Percentiles rank a stretch among this genome's conserved stretches.
These are phyloP conservation scores for Oehlia diaphana DNA, from an alignment of 192 early-diverging fungal species.

Conservation along the genomic window DNA sequence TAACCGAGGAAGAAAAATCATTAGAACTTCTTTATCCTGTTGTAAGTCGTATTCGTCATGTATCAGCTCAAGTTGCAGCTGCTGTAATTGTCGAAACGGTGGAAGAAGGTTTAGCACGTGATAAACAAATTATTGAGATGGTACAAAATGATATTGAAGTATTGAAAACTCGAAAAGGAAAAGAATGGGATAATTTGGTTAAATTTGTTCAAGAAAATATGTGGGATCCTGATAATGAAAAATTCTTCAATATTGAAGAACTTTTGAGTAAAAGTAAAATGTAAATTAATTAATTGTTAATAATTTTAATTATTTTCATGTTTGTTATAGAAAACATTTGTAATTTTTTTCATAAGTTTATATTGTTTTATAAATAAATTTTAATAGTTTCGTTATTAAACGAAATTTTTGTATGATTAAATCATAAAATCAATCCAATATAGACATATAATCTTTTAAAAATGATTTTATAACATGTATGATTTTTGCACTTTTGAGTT, in stretches of 20 bases:
- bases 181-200: constrained; percentile 9
- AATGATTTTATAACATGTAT: no score
- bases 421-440: no score
- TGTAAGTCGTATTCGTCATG: constrained; percentile 83
- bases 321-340: no score
- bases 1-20: constrained; percentile 67
- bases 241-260: constrained; percentile 1
- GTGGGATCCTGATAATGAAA: constrained; percentile 40
- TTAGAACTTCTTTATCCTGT: constrained; percentile 82
- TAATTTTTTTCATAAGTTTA: no score
- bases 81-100: constrained; percentile 75
- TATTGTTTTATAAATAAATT: no score
- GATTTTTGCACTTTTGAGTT: no score
- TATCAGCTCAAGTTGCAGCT: constrained; percentile 77
- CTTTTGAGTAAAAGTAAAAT: not conserved
- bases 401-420: no score
- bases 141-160: constrained; percentile 35
- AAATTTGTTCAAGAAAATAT: constrained; percentile 48
- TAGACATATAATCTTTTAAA: no score
- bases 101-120: constrained; percentile 58
- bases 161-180: not conserved
- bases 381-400: no score
- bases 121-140: constrained; percentile 48
- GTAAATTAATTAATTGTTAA: no score
- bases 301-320: no score